Conservation (phyloP, 371 early-diverging fungal genomes). For the Quaeritorhiza haematococci region DNA sequence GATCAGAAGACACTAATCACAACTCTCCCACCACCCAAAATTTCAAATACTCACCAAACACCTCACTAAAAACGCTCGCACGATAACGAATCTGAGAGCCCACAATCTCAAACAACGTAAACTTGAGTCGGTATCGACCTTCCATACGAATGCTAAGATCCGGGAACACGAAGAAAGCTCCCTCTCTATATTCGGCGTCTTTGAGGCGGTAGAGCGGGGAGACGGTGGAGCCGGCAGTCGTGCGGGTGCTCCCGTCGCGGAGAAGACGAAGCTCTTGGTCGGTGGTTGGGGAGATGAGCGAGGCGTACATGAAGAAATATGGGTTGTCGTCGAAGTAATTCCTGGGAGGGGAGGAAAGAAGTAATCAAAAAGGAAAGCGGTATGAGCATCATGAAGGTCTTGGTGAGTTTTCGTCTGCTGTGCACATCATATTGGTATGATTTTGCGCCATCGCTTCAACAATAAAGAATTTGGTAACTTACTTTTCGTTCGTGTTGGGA, state of each 20-base stretch:
- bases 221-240: conserved; percentile 81
- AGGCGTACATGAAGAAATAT: conserved; percentile 81
- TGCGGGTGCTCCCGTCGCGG: conserved; percentile 67
- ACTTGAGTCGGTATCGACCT: conserved; percentile 81
- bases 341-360: conserved; percentile 6
- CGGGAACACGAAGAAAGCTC: conserved; percentile 94
- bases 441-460: background rate
- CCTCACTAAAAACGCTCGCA: conserved; percentile 68
- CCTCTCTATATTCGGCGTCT: conserved; percentile 80
- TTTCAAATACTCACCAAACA: conserved; percentile 47
- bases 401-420: too few relatives aligned
- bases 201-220: conserved; percentile 84
- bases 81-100: conserved; percentile 72
- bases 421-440: too few relatives aligned
- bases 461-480: background rate
- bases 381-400: too few relatives aligned
- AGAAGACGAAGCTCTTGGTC: conserved; percentile 69
- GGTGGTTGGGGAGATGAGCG: conserved; percentile 59
- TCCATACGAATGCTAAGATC: conserved; percentile 89
- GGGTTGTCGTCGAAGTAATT: conserved; percentile 77
- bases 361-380: too few relatives aligned
- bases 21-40: background rate
- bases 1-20: background rate
- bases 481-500: conserved; percentile 9
- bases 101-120: conserved; percentile 83